Evolutionary conservation across 306 rosid species (phyloP).

Genomic region (Vicia sativa): DNA sequence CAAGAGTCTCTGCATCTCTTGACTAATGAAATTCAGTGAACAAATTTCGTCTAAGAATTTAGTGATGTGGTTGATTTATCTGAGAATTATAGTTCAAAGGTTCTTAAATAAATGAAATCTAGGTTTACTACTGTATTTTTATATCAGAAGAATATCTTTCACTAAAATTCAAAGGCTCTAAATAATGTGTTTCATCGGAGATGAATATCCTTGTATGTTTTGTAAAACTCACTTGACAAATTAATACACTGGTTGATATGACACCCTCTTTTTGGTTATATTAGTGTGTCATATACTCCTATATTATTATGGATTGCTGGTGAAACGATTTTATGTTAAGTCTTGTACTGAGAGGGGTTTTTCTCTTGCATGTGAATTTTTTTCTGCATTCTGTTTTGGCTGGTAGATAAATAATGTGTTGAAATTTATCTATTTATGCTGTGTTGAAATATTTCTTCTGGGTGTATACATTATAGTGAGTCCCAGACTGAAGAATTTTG

Average conservation of each 20-base stretch:
- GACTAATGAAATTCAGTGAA: conserved; percentile 5
- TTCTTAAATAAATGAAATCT: conserved; percentile 21
- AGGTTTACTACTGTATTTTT: conserved; percentile 1
- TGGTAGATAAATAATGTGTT: too few species aligned
- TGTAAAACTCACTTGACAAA: conserved; percentile 25
- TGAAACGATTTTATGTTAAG: conserved; percentile 2
- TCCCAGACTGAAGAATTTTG: conserved; percentile 25
- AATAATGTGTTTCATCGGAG: neutral
- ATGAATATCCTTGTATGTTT: conserved; percentile 1
- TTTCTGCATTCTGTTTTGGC: conserved; percentile 9
- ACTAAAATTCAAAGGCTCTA: neutral
- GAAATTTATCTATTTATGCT: conserved; percentile 6
- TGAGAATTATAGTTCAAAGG: conserved; percentile 8
- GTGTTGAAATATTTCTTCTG: conserved; percentile 3
- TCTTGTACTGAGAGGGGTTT: conserved; percentile 1
- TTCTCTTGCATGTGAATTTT: conserved; percentile 20
- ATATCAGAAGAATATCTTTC: conserved; percentile 10
- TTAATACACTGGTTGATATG: neutral
- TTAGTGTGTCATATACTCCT: conserved; percentile 1
- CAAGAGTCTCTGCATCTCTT: conserved; percentile 9
- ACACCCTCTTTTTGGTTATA: conserved; percentile 14
- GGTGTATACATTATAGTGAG: neutral
- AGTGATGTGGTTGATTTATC: neutral
- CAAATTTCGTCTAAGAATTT: neutral
- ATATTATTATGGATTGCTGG: neutral